phyloP scores from a whole-genome alignment of 495 filamentous ascomycete species.

The Friedmanniomyces simplex region DNA sequence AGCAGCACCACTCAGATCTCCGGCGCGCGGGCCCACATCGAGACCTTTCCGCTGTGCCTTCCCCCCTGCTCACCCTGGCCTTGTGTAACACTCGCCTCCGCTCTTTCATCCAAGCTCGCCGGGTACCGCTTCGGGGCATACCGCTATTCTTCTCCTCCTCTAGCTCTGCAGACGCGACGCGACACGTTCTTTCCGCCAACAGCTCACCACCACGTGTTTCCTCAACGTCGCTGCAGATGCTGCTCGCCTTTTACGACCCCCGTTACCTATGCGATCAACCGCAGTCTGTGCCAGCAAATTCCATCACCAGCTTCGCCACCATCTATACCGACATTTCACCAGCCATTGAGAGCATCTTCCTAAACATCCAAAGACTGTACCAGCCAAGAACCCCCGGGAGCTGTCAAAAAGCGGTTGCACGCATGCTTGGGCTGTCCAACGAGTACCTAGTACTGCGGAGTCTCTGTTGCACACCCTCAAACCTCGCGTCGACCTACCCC shows the following conservation, averaged over 20 bases:
- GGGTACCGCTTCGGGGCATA: no score
- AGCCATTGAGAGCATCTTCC: neutral
- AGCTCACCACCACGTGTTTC: neutral
- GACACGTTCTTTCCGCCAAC: no score
- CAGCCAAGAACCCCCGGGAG: neutral
- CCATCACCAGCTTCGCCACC: no score
- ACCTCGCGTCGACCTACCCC: neutral
- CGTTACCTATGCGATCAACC: no score
- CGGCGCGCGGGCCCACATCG: no score
- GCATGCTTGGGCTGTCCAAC: neutral
- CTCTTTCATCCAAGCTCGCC: neutral
- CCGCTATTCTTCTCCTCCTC: neutral
- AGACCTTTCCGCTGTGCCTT: no score
- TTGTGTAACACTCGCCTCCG: neutral
- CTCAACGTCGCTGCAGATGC: neutral
- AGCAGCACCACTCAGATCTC: no score
- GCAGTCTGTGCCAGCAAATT: no score
- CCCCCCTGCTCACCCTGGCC: neutral
- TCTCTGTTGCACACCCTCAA: neutral
- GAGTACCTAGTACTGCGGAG: neutral
- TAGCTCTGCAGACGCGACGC: neutral
- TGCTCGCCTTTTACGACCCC: neutral
- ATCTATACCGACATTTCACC: no score
- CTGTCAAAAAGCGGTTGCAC: slow-evolving; percentile 5
- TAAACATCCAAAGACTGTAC: neutral